Percentiles rank a stretch among this genome's conserved stretches.
These are phyloP conservation scores for Claviceps sorghi DNA, from an alignment of 2,329 filamentous ascomycete species.

Conservation along the genomic window DNA sequence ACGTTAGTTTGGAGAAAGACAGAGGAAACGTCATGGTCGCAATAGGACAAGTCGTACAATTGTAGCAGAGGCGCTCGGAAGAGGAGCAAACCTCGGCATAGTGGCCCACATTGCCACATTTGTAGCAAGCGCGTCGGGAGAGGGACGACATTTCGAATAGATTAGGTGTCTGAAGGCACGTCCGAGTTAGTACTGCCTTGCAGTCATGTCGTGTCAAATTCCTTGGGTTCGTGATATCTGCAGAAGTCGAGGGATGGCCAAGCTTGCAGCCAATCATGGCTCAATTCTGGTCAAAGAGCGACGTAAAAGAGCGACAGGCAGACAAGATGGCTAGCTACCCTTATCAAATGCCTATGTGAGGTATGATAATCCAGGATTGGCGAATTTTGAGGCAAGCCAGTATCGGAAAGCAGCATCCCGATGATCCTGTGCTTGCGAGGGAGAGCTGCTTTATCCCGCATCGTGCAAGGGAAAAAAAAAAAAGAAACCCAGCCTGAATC, in stretches of 20 bases:
- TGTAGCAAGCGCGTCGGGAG: constrained; percentile 72
- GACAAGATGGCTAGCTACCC: background rate
- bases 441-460: background rate
- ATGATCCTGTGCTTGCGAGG: background rate
- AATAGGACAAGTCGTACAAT: constrained; percentile 51
- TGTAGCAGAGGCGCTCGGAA: constrained; percentile 97
- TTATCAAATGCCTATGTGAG: background rate
- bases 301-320: background rate
- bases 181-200: background rate
- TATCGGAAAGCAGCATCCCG: background rate
- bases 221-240: background rate
- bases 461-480: background rate
- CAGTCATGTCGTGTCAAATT: background rate
- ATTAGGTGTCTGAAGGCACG: background rate
- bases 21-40: background rate
- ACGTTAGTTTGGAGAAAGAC: background rate
- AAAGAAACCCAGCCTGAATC: background rate
- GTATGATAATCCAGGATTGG: background rate
- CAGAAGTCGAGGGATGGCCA: background rate
- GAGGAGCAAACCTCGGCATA: constrained; percentile 89
- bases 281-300: background rate
- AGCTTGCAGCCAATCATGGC: background rate
- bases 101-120: constrained; percentile 71
- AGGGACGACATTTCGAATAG: constrained; percentile 54
- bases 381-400: background rate